Percentiles rank a stretch among this genome's conserved stretches.
phyloP scores from a whole-genome alignment of 2,329 filamentous ascomycete species.

The Neocucurbitaria cava region DNA sequence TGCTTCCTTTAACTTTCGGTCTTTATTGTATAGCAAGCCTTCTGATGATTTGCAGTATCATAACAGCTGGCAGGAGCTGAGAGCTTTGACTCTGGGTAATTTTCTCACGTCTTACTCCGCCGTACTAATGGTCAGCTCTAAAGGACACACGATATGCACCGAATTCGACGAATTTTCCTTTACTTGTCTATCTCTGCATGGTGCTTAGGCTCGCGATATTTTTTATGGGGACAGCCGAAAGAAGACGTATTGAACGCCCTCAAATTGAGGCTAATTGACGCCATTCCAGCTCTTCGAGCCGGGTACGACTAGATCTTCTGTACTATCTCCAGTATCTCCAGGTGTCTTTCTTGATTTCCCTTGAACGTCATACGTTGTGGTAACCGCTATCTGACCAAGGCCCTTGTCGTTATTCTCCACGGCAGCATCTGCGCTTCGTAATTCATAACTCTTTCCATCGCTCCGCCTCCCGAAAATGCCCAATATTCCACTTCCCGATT shows the following conservation, averaged over 20 bases:
- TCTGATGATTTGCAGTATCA: too few relatives aligned
- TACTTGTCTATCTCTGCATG: too few relatives aligned
- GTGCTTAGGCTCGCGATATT: too few relatives aligned
- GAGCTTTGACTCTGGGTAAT: too few relatives aligned
- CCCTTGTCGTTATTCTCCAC: conserved; percentile 1
- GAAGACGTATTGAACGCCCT: neutral
- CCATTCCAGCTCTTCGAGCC: conserved; percentile 8
- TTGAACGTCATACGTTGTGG: conserved; percentile 13
- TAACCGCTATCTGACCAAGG: conserved; percentile 12
- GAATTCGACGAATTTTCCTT: too few relatives aligned
- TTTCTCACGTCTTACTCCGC: too few relatives aligned
- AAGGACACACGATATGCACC: too few relatives aligned
- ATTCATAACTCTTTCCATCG: conserved; percentile 9
- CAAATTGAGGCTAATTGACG: neutral
- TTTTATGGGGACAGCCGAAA: neutral
- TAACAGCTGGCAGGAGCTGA: too few relatives aligned
- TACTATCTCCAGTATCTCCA: conserved; percentile 14
- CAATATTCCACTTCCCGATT: conserved; percentile 12
- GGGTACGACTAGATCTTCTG: conserved; percentile 18
- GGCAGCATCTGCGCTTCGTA: conserved; percentile 4
- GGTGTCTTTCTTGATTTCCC: conserved; percentile 4
- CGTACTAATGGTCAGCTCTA: too few relatives aligned
- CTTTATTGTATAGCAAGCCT: too few relatives aligned
- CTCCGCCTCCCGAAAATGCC: conserved; percentile 9
- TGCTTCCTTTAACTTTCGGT: too few relatives aligned